phyloP scores from a whole-genome alignment of 2,329 filamentous ascomycete genomes.

The Dactylellina drechsleri region DNA sequence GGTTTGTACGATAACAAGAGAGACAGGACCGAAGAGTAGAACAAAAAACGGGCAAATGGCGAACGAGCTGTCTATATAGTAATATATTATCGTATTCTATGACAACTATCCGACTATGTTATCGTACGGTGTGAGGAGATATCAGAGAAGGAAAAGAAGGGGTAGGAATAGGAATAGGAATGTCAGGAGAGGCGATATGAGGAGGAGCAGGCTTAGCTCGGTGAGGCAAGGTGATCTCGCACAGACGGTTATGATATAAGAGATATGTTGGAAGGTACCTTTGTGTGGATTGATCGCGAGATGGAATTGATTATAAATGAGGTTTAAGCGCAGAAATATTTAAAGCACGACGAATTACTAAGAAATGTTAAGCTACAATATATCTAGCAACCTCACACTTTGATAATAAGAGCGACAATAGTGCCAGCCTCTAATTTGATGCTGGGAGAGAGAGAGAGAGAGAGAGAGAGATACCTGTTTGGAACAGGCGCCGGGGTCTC shows the following conservation, averaged over 20 bases:
- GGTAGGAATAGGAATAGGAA: not conserved
- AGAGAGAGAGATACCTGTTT: no score
- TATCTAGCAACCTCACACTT: no score
- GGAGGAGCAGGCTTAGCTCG: not conserved
- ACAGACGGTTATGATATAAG: no score
- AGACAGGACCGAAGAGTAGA: not conserved
- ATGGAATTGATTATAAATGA: slow-evolving; percentile 8
- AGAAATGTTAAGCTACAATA: no score
- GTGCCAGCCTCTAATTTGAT: no score
- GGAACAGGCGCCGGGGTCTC: slow-evolving; percentile 44
- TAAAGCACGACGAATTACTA: not conserved
- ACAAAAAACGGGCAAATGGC: no score
- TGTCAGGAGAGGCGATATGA: slow-evolving; percentile 5
- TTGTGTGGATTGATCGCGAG: no score
- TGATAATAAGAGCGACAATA: no score
- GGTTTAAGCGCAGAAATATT: not conserved
- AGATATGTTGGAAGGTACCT: no score
- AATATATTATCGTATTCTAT: not conserved
- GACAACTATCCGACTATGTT: not conserved
- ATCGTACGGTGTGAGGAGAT: no score
- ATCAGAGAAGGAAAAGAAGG: not conserved
- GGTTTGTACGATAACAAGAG: not conserved
- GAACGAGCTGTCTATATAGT: not conserved
- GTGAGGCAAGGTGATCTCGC: not conserved
- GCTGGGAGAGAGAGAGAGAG: no score